phyloP scores from a whole-genome alignment of 73 alveolate genomes.

The Tetrahymena borealis region DNA sequence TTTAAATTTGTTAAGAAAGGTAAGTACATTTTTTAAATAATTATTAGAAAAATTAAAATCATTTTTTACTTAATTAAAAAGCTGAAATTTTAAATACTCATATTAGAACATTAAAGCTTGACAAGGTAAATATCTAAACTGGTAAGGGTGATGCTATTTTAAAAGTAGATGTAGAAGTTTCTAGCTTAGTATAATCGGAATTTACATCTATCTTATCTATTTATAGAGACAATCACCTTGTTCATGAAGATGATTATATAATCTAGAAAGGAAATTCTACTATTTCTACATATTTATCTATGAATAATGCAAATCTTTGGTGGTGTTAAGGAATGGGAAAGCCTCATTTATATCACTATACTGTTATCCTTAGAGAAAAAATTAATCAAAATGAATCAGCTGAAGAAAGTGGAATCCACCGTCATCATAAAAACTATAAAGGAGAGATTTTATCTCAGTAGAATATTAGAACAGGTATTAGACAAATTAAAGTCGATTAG shows the following conservation, averaged over 20 bases:
- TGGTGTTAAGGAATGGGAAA: slow-evolving; percentile 2
- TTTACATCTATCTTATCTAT: neutral
- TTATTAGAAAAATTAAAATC: neutral
- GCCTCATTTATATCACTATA: neutral
- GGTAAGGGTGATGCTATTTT: neutral
- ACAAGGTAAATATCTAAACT: neutral
- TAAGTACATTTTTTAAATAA: neutral
- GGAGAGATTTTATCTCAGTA: slow-evolving; percentile 10
- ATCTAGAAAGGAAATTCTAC: neutral
- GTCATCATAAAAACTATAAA: neutral
- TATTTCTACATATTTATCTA: neutral
- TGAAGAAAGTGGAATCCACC: too few species aligned
- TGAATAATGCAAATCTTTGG: neutral
- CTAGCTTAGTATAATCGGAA: neutral
- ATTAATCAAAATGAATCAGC: too few species aligned
- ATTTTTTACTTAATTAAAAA: neutral
- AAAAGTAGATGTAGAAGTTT: neutral
- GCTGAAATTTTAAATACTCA: neutral
- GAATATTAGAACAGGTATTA: slow-evolving; percentile 28
- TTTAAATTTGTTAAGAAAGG: slow-evolving; percentile 10
- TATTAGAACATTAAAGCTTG: neutral
- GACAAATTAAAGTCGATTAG: slow-evolving; percentile 41
- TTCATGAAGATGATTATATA: neutral
- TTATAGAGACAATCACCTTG: neutral
- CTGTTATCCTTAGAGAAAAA: neutral